Conservation (phyloP, 495 filamentous ascomycete genomes). For the Penicillium simplicissimum region DNA sequence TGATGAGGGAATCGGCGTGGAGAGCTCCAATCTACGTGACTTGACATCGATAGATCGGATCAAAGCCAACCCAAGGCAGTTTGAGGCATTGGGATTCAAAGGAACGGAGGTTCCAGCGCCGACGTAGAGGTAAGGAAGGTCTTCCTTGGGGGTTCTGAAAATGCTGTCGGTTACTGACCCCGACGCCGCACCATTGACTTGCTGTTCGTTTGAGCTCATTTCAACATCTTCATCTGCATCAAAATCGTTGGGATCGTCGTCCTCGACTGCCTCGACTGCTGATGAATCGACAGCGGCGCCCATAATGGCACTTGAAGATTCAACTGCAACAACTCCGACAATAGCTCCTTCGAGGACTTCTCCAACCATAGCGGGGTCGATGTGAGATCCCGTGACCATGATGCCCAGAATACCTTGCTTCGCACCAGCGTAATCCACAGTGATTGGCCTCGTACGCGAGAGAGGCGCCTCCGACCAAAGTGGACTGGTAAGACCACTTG, state of each 20-base stretch:
- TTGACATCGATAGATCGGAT: slow-evolving; percentile 48
- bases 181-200: not conserved
- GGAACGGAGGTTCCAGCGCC: slow-evolving; percentile 41
- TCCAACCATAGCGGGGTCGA: slow-evolving; percentile 46
- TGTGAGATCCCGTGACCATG: slow-evolving; percentile 52
- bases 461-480: slow-evolving; percentile 53
- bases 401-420: slow-evolving; percentile 53
- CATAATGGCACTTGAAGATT: slow-evolving; percentile 43
- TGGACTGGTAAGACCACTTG: slow-evolving; percentile 33
- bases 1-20: slow-evolving; percentile 47
- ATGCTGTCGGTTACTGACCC: slow-evolving; percentile 24
- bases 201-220: slow-evolving; percentile 24
- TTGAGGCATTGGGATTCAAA: slow-evolving; percentile 44
- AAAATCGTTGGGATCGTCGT: slow-evolving; percentile 15
- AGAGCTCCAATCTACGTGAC: slow-evolving; percentile 43
- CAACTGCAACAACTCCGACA: slow-evolving; percentile 57
- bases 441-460: slow-evolving; percentile 49
- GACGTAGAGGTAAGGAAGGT: slow-evolving; percentile 46
- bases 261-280: not conserved
- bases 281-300: slow-evolving; percentile 9
- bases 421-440: slow-evolving; percentile 56
- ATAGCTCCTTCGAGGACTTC: slow-evolving; percentile 59
- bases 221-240: slow-evolving; percentile 26
- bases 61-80: slow-evolving; percentile 54
- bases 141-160: slow-evolving; percentile 35